Base-by-base conservation (phyloP, 1,139 yeast species). In the Geotrichum bryndzae region DNA sequence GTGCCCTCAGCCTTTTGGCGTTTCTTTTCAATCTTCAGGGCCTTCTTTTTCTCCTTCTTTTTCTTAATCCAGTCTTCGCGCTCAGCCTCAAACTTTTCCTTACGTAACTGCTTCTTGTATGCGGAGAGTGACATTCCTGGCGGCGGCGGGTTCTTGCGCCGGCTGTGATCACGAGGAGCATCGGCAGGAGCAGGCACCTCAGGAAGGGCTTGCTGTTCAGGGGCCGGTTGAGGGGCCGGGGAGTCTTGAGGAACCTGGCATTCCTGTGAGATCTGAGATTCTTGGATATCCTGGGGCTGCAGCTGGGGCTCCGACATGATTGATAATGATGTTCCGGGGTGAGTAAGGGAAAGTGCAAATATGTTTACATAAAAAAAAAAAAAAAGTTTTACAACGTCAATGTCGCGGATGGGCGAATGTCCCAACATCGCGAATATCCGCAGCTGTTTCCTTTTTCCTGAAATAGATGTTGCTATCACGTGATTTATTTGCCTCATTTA, bases 91-190 rank as follows among this genome's bases (percentile, higher is more conserved):
- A 88, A 84, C 69, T 79, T 78, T 68, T 83, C 77, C 64, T 79
- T 80, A 67, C 83, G 85, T 68, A 86, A 82, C 64, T 82, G 79
- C 68, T 84, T 84, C 72, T 92, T 92, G 87, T 90, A 92, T 65
- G 88, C 92, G 23, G 83, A 82, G 70, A 88, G 89, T 51, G 95
- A 84, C 89, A 90, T 86, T 10, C 96, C 96, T 1, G 60, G 64
- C 11, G 64, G 64, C 22, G 64, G 64, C 18, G 64, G 64, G 51
- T 61, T 61, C 25, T 61, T 61, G 41, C 64, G 46, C 33, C 60
- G 38, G 41, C 64, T 56, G 54, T 61, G 59, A 41, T 59, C 56
- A 51, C 51, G 51, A 18, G 54, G 13, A 18, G 18, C 18, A 5
- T 41, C 48, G 48, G 45, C 45, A n/a, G 48, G 8, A 15, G 18